Base-by-base conservation (phyloP, 1,284 basidiomycete species). In the Pyrrhoderma lamaoense region DNA sequence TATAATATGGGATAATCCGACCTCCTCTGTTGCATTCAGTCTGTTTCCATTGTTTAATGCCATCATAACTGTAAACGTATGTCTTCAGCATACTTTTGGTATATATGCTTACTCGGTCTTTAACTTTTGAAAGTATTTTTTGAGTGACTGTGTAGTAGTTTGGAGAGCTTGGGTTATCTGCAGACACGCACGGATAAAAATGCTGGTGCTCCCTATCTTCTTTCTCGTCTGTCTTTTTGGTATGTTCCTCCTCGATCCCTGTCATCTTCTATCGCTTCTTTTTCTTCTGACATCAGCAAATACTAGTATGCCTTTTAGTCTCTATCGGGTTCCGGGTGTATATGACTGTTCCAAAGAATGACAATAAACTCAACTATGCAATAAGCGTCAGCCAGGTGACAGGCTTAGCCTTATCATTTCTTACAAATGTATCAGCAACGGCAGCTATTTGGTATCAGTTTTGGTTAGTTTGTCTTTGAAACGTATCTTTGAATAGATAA, bases 121-220 rank as follows among this genome's bases (percentile, higher is more conserved):
- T 11, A 11, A 31, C 11, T 31, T 31, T 19, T 16, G 21, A 13
- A 8, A 49, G 47, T 49, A 40, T 37, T 14, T 42, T 8, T 8
- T 49, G 27, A 49, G 37, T 16, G 47, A 49, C 19, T n/a, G 47
- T 40, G 47, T 49, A 2, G 47, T 49, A 7, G 47, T 49, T 14
- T 49, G 47, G 47, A 36, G 47, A n/a, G 47, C 47, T 2, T 49
- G 39, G 47, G 38, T 42, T 3, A 19, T 49, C 7, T 40, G 47
- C 18, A 49, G 21, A 18, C 21, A 42, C 13, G 4, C 16, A 2
- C 23, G 38, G 13, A 40, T 21, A 9, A 37, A 2, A 13, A 47
- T 47, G 11, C 22, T 47, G 14, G 22, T 21, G 35, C 21, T 47
- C n/a, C 45, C 45, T 27, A 21, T 47, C 13, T 21, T 37, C 22